phyloP scores from a whole-genome alignment of 768 basidiomycete genomes.

The Neoboletus magnificus region DNA sequence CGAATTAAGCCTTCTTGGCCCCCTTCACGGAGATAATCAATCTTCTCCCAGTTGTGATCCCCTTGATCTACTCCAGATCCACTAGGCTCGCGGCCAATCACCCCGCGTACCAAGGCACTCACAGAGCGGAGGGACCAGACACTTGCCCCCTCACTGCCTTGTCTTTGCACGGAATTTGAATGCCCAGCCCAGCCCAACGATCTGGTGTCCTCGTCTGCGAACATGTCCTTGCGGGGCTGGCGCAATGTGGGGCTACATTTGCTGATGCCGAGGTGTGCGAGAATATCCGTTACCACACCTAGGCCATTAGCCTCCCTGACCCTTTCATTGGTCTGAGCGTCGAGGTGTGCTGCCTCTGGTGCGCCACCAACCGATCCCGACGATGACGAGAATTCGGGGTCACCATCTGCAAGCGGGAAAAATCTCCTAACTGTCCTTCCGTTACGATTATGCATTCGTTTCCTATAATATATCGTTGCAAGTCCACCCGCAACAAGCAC shows the following conservation, averaged over 20 bases:
- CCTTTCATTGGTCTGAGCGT: constrained; percentile 2
- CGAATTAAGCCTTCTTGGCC: constrained; percentile 22
- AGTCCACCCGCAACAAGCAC: constrained; percentile 46
- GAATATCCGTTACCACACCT: constrained; percentile 13
- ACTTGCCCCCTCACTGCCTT: constrained; percentile 42
- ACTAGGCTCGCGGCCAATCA: constrained; percentile 30
- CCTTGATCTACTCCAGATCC: constrained; percentile 16
- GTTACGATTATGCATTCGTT: constrained; percentile 26
- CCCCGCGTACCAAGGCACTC: constrained; percentile 25
- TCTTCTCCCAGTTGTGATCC: constrained; percentile 21
- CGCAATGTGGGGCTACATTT: constrained; percentile 5
- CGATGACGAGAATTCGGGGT: constrained; percentile 13
- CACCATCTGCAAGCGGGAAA: constrained; percentile 19
- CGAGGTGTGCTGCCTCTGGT: constrained; percentile 2
- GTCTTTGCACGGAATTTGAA: constrained; percentile 27
- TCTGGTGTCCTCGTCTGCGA: constrained; percentile 70
- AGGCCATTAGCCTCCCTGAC: background rate
- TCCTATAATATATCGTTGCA: constrained; percentile 44
- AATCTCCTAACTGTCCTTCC: constrained; percentile 10
- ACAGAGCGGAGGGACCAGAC: constrained; percentile 53
- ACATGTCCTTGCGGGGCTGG: constrained; percentile 59
- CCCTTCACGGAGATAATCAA: constrained; percentile 6
- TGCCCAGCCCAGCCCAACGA: constrained; percentile 37
- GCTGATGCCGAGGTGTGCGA: constrained; percentile 24
- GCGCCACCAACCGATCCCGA: constrained; percentile 2